A percentile compares a stretch with the other conserved stretches of the same genome.
phyloP scores from a whole-genome alignment of 106 monocot genomes.

The Vanilla planifolia region DNA sequence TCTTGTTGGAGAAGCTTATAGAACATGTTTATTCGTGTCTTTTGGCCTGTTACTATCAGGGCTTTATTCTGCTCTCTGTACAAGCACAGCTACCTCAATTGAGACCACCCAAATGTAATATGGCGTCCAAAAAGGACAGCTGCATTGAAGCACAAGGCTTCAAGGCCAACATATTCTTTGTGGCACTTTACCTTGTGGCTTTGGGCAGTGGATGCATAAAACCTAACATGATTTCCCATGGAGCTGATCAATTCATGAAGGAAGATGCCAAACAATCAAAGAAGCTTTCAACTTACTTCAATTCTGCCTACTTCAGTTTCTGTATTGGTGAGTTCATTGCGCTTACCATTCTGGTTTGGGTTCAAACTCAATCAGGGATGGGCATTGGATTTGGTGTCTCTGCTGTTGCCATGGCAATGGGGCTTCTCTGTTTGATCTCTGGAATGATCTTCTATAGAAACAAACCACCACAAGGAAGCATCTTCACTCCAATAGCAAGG shows the following conservation, averaged over 20 bases:
- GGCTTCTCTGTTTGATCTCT: constrained; percentile 38
- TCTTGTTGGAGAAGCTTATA: too few relatives aligned
- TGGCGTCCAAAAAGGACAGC: constrained; percentile 26
- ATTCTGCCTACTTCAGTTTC: constrained; percentile 81
- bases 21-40: not conserved
- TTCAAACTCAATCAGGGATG: constrained; percentile 70
- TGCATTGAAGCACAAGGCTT: constrained; percentile 56
- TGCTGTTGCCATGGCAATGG: constrained; percentile 51
- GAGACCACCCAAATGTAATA: constrained; percentile 60
- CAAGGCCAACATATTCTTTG: constrained; percentile 58
- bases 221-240: constrained; percentile 80
- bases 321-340: constrained; percentile 65
- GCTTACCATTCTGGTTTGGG: constrained; percentile 64
- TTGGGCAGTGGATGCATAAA: constrained; percentile 76
- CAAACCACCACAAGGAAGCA: constrained; percentile 79
- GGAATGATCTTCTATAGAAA: constrained; percentile 58
- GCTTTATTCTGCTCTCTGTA: constrained; percentile 64
- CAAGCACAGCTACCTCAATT: constrained; percentile 78
- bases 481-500: constrained; percentile 62
- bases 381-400: constrained; percentile 59
- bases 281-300: constrained; percentile 84
- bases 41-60: constrained; percentile 20
- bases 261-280: constrained; percentile 47
- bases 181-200: constrained; percentile 70
- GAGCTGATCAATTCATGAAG: constrained; percentile 62